Percentiles rank a stretch among this genome's conserved stretches.
Conservation (phyloP, 148 eudicot species). For the Vaccinium macrocarpon region DNA sequence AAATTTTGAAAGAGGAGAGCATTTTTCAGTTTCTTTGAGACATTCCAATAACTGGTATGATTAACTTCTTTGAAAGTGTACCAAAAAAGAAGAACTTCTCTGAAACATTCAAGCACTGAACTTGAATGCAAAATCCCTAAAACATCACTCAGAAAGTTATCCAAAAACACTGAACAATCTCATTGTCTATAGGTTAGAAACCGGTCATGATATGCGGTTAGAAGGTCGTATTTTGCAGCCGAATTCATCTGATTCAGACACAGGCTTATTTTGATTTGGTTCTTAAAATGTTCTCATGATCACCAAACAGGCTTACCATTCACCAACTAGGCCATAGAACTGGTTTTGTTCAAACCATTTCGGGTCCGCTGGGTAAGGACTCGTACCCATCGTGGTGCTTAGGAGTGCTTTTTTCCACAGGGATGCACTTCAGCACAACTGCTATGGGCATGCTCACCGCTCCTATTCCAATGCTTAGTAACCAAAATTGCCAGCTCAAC, state of each 20-base stretch:
- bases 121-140: not conserved
- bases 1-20: not conserved
- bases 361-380: constrained; percentile 59
- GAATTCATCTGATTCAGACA: not conserved
- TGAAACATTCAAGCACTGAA: not conserved
- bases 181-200: not conserved
- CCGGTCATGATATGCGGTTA: not conserved
- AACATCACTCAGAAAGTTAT: not conserved
- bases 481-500: constrained; percentile 82
- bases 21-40: not conserved
- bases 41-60: not conserved
- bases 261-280: not conserved
- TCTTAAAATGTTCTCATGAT: not conserved
- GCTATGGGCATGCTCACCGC: constrained; percentile 70
- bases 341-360: constrained; percentile 39
- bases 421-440: constrained; percentile 79
- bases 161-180: not conserved
- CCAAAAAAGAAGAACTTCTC: not conserved
- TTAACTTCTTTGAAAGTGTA: not conserved
- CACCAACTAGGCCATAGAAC: not conserved
- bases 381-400: constrained; percentile 65
- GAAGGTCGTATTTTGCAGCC: not conserved
- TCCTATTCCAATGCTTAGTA: constrained; percentile 63
- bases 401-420: constrained; percentile 38
- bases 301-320: not conserved